phyloP scores from a whole-genome alignment of 768 basidiomycete genomes.

The Leccinum uliginosum region DNA sequence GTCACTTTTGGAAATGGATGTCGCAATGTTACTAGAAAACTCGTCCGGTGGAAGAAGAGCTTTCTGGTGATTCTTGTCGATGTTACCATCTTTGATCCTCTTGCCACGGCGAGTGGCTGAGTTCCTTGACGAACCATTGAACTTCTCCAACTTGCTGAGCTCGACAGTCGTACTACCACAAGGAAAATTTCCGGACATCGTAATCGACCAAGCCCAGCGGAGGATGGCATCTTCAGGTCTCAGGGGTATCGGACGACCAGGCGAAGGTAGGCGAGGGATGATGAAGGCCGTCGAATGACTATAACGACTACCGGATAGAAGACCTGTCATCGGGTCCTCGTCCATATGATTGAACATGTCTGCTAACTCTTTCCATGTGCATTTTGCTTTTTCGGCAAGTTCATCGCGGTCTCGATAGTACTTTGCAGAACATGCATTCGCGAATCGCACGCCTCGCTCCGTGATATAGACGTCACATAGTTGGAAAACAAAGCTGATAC shows the following conservation, averaged over 20 bases:
- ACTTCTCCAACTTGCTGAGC: neutral
- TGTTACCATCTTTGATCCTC: constrained; percentile 4
- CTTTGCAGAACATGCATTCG: constrained; percentile 14
- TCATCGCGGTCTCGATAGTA: constrained; percentile 22
- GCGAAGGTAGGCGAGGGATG: constrained; percentile 27
- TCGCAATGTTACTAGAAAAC: neutral
- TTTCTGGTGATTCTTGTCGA: neutral
- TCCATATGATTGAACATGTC: constrained; percentile 19
- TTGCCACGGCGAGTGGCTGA: constrained; percentile 2
- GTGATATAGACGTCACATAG: constrained; percentile 28
- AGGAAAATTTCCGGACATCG: constrained; percentile 10
- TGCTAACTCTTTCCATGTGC: constrained; percentile 15
- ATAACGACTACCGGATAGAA: constrained; percentile 1
- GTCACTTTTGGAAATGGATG: neutral
- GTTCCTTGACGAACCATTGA: neutral
- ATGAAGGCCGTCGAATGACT: constrained; percentile 8
- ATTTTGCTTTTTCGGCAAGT: constrained; percentile 20
- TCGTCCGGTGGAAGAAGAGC: constrained; percentile 19
- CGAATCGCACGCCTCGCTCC: constrained; percentile 27
- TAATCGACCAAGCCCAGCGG: constrained; percentile 21
- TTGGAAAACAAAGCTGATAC: constrained; percentile 18
- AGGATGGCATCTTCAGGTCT: constrained; percentile 18
- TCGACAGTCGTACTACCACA: neutral
- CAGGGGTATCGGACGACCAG: constrained; percentile 12
- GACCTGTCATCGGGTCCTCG: neutral